A percentile compares a stretch with the other conserved stretches of the same genome.
These are phyloP conservation scores for Penicillium pulvis DNA, from an alignment of 495 filamentous ascomycete genomes.

Conservation along the genomic window DNA sequence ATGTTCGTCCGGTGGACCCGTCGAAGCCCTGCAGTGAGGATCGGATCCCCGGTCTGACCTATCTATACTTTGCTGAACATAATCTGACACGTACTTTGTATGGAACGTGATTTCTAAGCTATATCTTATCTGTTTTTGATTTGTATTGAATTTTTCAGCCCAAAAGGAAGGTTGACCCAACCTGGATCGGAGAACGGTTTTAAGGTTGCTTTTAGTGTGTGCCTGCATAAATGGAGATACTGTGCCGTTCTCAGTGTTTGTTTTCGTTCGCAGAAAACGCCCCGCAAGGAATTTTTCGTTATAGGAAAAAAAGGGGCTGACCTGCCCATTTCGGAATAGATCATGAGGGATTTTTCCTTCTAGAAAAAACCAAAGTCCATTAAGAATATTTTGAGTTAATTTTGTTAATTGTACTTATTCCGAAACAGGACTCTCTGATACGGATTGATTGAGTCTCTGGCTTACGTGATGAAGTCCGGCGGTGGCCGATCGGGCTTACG, in stretches of 20 bases:
- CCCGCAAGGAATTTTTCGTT: neutral
- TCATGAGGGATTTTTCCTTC: slow-evolving; percentile 2
- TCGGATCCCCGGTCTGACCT: slow-evolving; percentile 1
- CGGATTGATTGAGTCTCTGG: neutral
- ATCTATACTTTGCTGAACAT: neutral
- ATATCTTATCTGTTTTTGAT: neutral
- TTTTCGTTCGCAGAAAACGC: neutral
- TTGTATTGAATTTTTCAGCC: neutral
- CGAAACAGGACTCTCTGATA: neutral
- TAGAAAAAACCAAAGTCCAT: neutral
- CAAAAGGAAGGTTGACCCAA: neutral
- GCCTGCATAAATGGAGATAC: slow-evolving; percentile 20
- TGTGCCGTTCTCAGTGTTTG: slow-evolving; percentile 12
- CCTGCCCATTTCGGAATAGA: neutral
- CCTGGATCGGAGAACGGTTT: slow-evolving; percentile 15
- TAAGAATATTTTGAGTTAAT: neutral
- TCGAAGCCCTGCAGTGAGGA: slow-evolving; percentile 14
- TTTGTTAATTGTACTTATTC: neutral
- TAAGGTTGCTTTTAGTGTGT: slow-evolving; percentile 36
- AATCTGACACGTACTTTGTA: neutral
- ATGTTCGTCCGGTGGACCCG: slow-evolving; percentile 32
- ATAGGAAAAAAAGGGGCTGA: neutral
- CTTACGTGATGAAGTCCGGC: neutral
- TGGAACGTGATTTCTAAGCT: neutral
- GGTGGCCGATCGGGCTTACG: slow-evolving; percentile 1